Conservation (phyloP, 306 rosid genomes). For the Pyrus betulifolia region DNA sequence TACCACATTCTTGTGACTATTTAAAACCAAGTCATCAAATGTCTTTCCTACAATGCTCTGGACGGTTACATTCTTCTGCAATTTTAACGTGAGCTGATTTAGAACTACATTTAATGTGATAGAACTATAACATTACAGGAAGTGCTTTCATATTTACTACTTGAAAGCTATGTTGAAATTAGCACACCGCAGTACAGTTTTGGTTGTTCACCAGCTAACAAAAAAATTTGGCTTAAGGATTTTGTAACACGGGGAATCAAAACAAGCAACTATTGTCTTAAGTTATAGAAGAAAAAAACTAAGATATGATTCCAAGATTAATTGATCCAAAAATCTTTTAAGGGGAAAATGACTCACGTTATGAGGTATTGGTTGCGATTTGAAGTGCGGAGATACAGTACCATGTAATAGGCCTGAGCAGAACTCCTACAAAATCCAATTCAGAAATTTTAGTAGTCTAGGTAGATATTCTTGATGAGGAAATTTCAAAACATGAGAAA, state of each 20-base stretch:
- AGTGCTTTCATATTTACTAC: neutral
- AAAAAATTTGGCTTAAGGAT: neutral
- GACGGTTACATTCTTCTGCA: constrained; percentile 63
- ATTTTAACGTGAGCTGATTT: constrained; percentile 5
- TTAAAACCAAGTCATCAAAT: constrained; percentile 60
- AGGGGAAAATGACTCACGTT: constrained; percentile 43
- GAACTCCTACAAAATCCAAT: constrained; percentile 56
- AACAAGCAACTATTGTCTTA: neutral
- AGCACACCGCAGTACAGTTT: neutral
- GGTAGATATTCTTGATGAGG: neutral
- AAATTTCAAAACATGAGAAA: constrained; percentile 4
- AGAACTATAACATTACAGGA: neutral
- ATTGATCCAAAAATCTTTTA: neutral
- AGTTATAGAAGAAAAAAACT: neutral
- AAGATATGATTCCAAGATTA: neutral
- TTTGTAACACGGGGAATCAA: neutral
- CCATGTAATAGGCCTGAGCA: constrained; percentile 59
- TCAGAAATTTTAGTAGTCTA: constrained; percentile 13
- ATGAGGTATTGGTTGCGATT: constrained; percentile 81
- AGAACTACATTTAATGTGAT: neutral
- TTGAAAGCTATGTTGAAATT: neutral
- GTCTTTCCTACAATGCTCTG: constrained; percentile 63
- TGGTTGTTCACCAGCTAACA: neutral
- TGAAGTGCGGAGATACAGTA: constrained; percentile 58
- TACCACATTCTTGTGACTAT: constrained; percentile 56